Evolutionary conservation across 2,329 filamentous ascomycete genomes (phyloP).

Genomic region (Alternaria ventricosa): DNA sequence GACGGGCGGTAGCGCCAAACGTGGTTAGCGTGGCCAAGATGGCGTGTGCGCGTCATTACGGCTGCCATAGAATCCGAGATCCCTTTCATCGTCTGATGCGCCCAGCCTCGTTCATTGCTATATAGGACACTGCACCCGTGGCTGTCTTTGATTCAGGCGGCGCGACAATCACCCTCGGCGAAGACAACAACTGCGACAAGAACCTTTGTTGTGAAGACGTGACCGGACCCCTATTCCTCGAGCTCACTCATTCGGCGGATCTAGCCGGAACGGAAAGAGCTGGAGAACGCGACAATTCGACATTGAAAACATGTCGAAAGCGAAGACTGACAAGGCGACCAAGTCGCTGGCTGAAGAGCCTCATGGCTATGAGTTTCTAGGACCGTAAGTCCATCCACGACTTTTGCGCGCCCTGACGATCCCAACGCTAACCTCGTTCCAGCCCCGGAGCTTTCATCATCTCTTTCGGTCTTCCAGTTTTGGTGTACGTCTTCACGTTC

Average conservation of each 20-base stretch:
- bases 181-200: not conserved
- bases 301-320: conserved; percentile 33
- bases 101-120: conserved; percentile 10
- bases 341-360: conserved; percentile 31
- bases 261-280: conserved; percentile 6
- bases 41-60: conserved; percentile 20
- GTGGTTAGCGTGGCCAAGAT: conserved; percentile 12
- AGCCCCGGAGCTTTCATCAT: conserved; percentile 80
- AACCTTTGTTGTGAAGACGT: conserved; percentile 7
- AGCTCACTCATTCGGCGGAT: conserved; percentile 8
- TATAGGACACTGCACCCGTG: conserved; percentile 8
- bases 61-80: conserved; percentile 22
- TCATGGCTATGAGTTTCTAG: conserved; percentile 51
- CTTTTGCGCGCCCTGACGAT: not conserved
- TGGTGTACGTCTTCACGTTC: conserved; percentile 81
- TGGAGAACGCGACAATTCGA: conserved; percentile 1
- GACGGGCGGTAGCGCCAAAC: conserved; percentile 6
- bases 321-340: conserved; percentile 16
- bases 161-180: not conserved
- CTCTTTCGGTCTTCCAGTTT: conserved; percentile 78
- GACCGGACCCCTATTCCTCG: conserved; percentile 22
- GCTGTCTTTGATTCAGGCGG: conserved; percentile 3
- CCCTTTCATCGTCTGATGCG: conserved; percentile 26
- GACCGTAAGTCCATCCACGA: conserved; percentile 42
- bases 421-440: conserved; percentile 18